Percentiles rank a stretch among this genome's conserved stretches.
These are phyloP conservation scores for Aphanomyces stellatus DNA, from an alignment of 352 stramenopile species.

Conservation along the genomic window DNA sequence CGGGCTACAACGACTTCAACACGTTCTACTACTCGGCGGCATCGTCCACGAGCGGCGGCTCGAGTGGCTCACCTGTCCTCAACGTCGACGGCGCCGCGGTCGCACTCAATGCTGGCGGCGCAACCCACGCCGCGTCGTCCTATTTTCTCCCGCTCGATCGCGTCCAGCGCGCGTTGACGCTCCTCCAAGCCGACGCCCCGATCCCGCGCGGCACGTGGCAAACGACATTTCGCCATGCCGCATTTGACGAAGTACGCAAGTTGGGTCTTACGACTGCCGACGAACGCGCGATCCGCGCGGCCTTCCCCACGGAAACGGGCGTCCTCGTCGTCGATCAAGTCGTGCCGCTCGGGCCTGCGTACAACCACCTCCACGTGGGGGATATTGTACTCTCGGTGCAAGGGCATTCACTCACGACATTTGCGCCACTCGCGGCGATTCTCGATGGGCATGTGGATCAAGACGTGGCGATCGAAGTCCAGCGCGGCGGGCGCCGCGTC, in stretches of 20 bases:
- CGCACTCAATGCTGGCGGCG: slow-evolving; percentile 84
- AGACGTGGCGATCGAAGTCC: slow-evolving; percentile 55
- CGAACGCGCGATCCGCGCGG: slow-evolving; percentile 53
- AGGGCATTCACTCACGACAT: slow-evolving; percentile 63
- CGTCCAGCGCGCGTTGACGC: slow-evolving; percentile 66
- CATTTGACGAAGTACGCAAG: slow-evolving; percentile 81
- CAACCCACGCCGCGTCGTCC: slow-evolving; percentile 76
- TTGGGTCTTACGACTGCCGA: slow-evolving; percentile 61
- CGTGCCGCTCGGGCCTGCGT: slow-evolving; percentile 62
- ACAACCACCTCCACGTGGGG: slow-evolving; percentile 66
- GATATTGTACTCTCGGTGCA: slow-evolving; percentile 82
- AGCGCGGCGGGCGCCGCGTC: slow-evolving; percentile 51
- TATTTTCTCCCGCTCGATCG: slow-evolving; percentile 88
- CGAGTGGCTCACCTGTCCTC: slow-evolving; percentile 81
- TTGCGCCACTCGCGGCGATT: slow-evolving; percentile 67
- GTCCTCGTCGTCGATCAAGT: slow-evolving; percentile 87
- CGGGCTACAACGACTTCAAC: slow-evolving; percentile 88
- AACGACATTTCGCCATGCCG: slow-evolving; percentile 82
- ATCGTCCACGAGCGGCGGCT: slow-evolving; percentile 79
- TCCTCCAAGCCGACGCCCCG: slow-evolving; percentile 40
- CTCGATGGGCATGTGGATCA: slow-evolving; percentile 60
- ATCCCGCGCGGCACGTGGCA: slow-evolving; percentile 72
- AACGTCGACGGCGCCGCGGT: slow-evolving; percentile 83
- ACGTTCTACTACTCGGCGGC: slow-evolving; percentile 89
- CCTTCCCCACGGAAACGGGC: slow-evolving; percentile 71